Percentiles rank a stretch among this genome's conserved stretches.
These are phyloP conservation scores for Saposhnikovia divaricata DNA, from an alignment of 129 eudicot genomes.

Conservation along the genomic window DNA sequence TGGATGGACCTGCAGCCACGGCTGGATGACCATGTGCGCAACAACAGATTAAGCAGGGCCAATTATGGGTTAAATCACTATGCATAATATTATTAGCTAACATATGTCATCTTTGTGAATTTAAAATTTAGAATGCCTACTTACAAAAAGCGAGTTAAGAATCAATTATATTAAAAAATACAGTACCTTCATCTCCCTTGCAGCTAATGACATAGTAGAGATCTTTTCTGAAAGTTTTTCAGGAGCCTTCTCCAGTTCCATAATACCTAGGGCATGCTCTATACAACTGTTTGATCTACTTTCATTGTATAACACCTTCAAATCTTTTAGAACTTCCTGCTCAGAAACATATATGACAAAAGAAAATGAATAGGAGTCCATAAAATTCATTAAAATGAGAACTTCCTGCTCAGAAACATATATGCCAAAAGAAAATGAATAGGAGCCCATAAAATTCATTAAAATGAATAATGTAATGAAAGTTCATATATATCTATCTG, in stretches of 20 bases:
- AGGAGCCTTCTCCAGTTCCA: conserved; percentile 85
- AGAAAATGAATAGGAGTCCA: no score
- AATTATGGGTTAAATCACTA: background rate
- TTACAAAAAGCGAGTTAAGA: background rate
- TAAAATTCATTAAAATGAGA: no score
- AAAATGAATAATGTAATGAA: background rate
- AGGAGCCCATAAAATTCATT: background rate
- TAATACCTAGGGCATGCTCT: conserved; percentile 81
- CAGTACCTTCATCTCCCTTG: conserved; percentile 65
- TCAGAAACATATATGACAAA: background rate
- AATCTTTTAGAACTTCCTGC: conserved; percentile 58
- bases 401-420: background rate
- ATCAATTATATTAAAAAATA: background rate
- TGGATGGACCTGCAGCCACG: background rate
- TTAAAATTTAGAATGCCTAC: background rate
- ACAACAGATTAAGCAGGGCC: background rate
- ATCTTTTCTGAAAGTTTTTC: conserved; percentile 74
- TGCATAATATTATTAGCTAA: background rate
- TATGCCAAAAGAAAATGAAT: background rate
- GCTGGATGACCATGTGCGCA: background rate
- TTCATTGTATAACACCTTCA: conserved; percentile 45
- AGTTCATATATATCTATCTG: background rate
- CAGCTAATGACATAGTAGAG: conserved; percentile 62
- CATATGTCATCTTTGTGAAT: background rate
- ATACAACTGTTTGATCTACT: conserved; percentile 78